These are phyloP conservation scores for Candida incommunis DNA, from an alignment of 805 yeast genomes.

Conservation along the genomic window DNA sequence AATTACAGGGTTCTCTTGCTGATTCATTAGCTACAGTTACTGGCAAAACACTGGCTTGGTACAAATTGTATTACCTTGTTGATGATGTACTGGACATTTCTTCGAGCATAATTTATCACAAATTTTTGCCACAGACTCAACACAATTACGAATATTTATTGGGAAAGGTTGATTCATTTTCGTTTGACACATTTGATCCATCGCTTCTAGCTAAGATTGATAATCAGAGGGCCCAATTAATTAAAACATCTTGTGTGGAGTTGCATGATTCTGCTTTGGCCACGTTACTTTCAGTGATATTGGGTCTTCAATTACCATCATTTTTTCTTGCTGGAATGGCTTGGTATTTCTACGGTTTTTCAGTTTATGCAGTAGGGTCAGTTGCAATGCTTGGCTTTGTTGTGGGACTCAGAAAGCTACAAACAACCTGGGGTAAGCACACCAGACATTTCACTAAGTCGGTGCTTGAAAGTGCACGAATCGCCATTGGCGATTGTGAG, in stretches of 20 bases:
- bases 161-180: constrained; percentile 17
- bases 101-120: constrained; percentile 6
- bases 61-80: constrained; percentile 21
- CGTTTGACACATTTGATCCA: constrained; percentile 1
- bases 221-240: not conserved
- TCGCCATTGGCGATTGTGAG: constrained; percentile 17
- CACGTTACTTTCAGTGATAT: constrained; percentile 15
- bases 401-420: constrained; percentile 22
- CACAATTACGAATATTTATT: constrained; percentile 17
- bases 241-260: constrained; percentile 5
- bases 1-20: constrained; percentile 20
- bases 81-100: constrained; percentile 23
- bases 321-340: constrained; percentile 19
- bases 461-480: constrained; percentile 14
- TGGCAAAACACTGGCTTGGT: constrained; percentile 19
- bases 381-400: constrained; percentile 23
- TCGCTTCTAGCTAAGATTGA: not conserved
- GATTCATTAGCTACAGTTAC: constrained; percentile 13
- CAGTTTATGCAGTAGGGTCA: constrained; percentile 22
- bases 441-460: constrained; percentile 11
- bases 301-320: constrained; percentile 23
- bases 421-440: constrained; percentile 19
- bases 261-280: constrained; percentile 19
- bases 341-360: constrained; percentile 15
- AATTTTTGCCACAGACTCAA: constrained; percentile 18